Base-by-base conservation (phyloP, 1,284 basidiomycete genomes). In the Vanrija sp. region DNA sequence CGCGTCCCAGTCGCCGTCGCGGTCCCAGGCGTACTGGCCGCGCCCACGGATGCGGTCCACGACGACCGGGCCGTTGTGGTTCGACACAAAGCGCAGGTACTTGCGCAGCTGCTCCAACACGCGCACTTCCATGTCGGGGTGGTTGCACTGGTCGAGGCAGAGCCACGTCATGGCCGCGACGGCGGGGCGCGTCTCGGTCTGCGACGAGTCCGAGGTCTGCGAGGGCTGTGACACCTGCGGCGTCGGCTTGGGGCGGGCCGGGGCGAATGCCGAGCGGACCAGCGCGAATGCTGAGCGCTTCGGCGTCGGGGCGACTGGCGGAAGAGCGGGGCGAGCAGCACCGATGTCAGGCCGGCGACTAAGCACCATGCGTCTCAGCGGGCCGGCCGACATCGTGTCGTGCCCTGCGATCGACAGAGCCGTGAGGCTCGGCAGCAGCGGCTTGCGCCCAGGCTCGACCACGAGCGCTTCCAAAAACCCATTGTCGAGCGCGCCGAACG, bases 81-180 rank as follows among this genome's bases (percentile, higher is more conserved):
- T 54, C 3, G 57, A 62, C 3, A 71, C 53, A 47, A 65, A 71
- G 6, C 48, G 41, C 8, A 73, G 47, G 19, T 60, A 56, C 5
- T 49, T 54, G 25, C 55, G 48, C 6, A 73, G 47, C 1, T 47
- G 20, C 0, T 47, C 42, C 9, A 63, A 46, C 10, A 57, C 52
- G 15, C n/a, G 37, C 0, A 61, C 39, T 9, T 62, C 61, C 20
- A 59, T 44, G 27, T 63, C 56, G 19, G 67, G 54, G 12, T 39
- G n/a, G 35, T 63, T 62, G 51, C 71, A 73, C 31, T 64, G 52
- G 53, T 72, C 69, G 20, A 70, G 22, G 46, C 61, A 63, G 22
- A 73, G 54, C 68, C 69, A 73, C 1, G 38, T 57, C 49, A 73
- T 61, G 14, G 46, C 31, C 10, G 50, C 44, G 4, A 52, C 54